Conservation (phyloP, 257 asterid species). For the Solanum gracilifrons region DNA sequence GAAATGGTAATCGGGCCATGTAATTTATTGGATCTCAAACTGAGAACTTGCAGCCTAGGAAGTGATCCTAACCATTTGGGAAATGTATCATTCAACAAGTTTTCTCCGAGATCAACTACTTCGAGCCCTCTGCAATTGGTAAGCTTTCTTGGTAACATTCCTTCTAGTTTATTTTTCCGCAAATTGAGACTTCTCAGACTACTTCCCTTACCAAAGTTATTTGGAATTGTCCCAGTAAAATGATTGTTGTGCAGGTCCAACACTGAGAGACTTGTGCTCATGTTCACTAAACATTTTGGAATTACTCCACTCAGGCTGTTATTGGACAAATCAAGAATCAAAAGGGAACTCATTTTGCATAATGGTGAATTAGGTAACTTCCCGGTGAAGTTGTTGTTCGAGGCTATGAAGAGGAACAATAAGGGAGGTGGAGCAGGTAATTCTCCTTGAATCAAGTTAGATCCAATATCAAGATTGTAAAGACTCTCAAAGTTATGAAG, state of each 20-base stretch:
- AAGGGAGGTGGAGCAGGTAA: not conserved
- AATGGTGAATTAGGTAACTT: not conserved
- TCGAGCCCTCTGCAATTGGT: slow-evolving; percentile 12
- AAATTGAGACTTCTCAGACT: slow-evolving; percentile 6
- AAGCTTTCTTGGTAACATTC: slow-evolving; percentile 10
- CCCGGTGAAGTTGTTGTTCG: slow-evolving; percentile 9
- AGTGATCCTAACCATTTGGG: slow-evolving; percentile 14
- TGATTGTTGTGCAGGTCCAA: not conserved
- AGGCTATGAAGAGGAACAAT: not conserved
- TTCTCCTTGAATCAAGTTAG: not conserved
- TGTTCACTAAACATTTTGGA: not conserved
- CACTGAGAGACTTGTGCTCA: slow-evolving; percentile 3
- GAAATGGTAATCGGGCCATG: slow-evolving; percentile 2
- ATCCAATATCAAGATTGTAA: not conserved
- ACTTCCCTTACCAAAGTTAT: slow-evolving; percentile 5
- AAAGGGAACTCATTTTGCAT: not conserved
- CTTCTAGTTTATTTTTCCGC: slow-evolving; percentile 13
- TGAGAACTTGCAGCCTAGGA: slow-evolving; percentile 13
- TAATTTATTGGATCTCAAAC: slow-evolving; percentile 18
- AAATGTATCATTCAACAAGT: slow-evolving; percentile 15
- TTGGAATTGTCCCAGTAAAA: slow-evolving; percentile 2
- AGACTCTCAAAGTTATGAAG: not conserved
- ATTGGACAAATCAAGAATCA: not conserved
- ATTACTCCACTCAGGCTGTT: not conserved
- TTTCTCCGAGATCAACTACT: slow-evolving; percentile 18